Conservation (phyloP, 2,329 filamentous ascomycete genomes). For the Neonectria magnoliae region DNA sequence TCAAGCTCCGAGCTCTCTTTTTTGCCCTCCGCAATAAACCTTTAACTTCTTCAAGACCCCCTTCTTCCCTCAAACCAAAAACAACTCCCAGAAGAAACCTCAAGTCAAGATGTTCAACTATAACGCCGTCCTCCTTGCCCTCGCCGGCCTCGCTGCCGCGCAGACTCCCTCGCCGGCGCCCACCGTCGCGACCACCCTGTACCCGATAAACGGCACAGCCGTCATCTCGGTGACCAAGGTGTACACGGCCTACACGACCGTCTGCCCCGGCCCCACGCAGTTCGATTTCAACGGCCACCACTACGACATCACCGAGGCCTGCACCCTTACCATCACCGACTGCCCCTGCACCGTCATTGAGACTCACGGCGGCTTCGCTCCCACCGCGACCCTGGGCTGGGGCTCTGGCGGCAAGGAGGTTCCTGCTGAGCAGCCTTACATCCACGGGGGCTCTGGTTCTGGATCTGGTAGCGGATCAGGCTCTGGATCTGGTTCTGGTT, state of each 20-base stretch:
- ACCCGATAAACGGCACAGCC: conserved; percentile 35
- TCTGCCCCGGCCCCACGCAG: conserved; percentile 60
- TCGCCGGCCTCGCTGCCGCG: conserved; percentile 38
- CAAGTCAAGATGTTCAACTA: conserved; percentile 40
- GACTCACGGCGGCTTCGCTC: conserved; percentile 39
- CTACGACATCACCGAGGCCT: conserved; percentile 64
- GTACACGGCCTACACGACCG: conserved; percentile 51
- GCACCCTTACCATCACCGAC: conserved; percentile 65
- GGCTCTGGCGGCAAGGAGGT: conserved; percentile 10
- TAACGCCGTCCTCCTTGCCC: conserved; percentile 40
- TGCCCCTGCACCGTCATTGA: conserved; percentile 61
- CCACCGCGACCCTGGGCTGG: conserved; percentile 21
- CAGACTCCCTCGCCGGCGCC: conserved; percentile 21
- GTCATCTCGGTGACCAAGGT: conserved; percentile 46
- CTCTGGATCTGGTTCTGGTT: background rate
- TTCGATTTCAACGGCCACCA: conserved; percentile 60
- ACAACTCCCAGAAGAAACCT: conserved; percentile 9
- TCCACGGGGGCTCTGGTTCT: background rate
- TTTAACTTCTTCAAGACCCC: background rate
- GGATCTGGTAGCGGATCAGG: background rate
- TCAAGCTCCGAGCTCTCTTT: conserved; percentile 25
- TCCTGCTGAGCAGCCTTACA: conserved; percentile 17
- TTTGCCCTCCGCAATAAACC: conserved; percentile 15
- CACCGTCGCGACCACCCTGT: conserved; percentile 16
- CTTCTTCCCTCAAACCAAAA: conserved; percentile 16